phyloP scores from a whole-genome alignment of 805 yeast species.

The Candida pseudoglaebosa region DNA sequence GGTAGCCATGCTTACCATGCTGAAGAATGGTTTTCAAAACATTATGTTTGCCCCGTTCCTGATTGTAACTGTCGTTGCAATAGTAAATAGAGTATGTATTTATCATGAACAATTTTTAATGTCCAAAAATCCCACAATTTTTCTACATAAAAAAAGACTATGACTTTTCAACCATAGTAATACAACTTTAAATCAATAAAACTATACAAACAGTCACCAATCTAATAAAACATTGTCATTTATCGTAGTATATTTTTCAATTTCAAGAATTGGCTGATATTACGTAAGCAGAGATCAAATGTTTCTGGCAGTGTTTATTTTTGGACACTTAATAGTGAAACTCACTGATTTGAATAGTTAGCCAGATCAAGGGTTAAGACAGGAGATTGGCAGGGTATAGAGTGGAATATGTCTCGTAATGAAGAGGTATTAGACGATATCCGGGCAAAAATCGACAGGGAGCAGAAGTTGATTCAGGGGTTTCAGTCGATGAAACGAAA shows the following conservation, averaged over 20 bases:
- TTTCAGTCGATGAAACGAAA: conserved; percentile 76
- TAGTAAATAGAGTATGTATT: conserved; percentile 42
- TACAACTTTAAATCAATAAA: too few species aligned
- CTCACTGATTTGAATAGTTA: not conserved
- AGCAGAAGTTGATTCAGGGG: conserved; percentile 81
- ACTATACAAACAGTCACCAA: too few species aligned
- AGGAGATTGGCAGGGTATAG: not conserved
- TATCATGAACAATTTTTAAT: too few species aligned
- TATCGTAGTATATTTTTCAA: too few species aligned
- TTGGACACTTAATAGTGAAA: too few species aligned
- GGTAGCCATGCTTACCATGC: conserved; percentile 96
- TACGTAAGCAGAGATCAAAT: too few species aligned
- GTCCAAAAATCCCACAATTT: too few species aligned
- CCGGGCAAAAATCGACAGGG: conserved; percentile 80
- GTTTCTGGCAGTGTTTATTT: too few species aligned
- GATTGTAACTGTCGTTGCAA: conserved; percentile 86
- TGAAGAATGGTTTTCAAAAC: conserved; percentile 90
- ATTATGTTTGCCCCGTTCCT: conserved; percentile 89
- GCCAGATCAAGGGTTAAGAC: not conserved
- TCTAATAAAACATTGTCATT: too few species aligned
- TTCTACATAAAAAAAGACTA: too few species aligned
- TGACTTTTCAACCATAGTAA: too few species aligned
- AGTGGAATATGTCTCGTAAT: conserved; percentile 9
- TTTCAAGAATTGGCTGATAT: too few species aligned
- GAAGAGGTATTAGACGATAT: conserved; percentile 57